phyloP scores from a whole-genome alignment of 78 protist genomes.

The Cavenderia fasciculata region DNA sequence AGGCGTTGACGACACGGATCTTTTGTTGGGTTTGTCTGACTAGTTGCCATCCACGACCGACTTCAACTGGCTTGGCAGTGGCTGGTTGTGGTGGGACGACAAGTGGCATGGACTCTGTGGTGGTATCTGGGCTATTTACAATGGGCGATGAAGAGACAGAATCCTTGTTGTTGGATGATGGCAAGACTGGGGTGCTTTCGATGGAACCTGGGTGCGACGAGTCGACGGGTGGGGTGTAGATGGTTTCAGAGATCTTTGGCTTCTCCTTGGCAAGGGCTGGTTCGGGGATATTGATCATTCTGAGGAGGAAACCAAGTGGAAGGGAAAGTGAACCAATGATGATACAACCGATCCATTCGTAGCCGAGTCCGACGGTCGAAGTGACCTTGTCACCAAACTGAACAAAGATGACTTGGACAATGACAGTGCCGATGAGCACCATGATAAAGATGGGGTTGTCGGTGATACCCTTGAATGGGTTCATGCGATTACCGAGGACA shows the following conservation, averaged over 20 bases:
- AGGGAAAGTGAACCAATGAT: constrained; percentile 20
- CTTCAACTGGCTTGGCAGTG: constrained; percentile 18
- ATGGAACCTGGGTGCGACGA: neutral
- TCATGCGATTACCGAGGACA: constrained; percentile 24
- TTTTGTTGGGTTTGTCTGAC: constrained; percentile 67
- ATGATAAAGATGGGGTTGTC: constrained; percentile 72
- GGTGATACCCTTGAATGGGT: constrained; percentile 52
- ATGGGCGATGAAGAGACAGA: neutral
- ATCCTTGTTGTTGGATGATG: neutral
- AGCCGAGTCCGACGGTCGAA: constrained; percentile 11
- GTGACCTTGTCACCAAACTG: constrained; percentile 81
- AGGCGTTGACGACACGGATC: constrained; percentile 53
- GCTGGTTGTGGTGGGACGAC: neutral
- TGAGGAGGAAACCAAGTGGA: constrained; percentile 31
- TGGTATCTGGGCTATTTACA: neutral
- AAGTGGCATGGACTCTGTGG: neutral
- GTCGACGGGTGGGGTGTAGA: constrained; percentile 48
- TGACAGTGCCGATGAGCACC: constrained; percentile 64
- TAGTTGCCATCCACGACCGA: constrained; percentile 74
- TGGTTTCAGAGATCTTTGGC: constrained; percentile 26
- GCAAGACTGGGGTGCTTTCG: neutral
- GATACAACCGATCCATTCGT: constrained; percentile 64
- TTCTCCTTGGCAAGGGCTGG: neutral
- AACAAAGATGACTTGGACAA: constrained; percentile 87
- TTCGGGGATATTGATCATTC: constrained; percentile 34